Base-by-base conservation (phyloP, 176 grass and related monocot species). In the Saccharum spontaneum region DNA sequence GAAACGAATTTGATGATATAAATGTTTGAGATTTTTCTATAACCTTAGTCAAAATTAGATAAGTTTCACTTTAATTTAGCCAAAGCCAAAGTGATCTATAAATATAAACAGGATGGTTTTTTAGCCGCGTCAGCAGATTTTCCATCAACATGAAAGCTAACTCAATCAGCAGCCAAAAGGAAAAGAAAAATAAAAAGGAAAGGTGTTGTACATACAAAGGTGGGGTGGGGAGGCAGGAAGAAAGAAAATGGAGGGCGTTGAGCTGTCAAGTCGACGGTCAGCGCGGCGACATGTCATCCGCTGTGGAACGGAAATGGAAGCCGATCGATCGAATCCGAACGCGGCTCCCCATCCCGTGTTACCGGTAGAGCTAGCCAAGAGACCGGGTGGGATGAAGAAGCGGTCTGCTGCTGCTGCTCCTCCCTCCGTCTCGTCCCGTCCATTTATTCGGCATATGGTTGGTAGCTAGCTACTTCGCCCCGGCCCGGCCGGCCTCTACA, bases 241-340 rank as follows among this genome's bases (percentile, higher is more conserved):
- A 44, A 45, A 73, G 17, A 13, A 41, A 1, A 55, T 22, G 2
- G 52, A 22, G 18, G 11, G 46, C 4, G 10, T 7, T 66, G 67
- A 41, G 33, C 12, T 73, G 67, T 17, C 9, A 33, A 24, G 87
- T 89, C 87, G 85, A 75, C 82, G 87, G 76, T 89, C 69, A 89
- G 69, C 70, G 82, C 8, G 20, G 49, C 61, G 48, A 89, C 69
- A 80, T 89, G 82, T 89, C 82, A 84, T 23, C 38, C 18, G 18
- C 34, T 20, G 1, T 33, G 66, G 66, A 69, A 68, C 8, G 69
- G 55, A 71, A 30, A 45, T 14, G 12, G 44, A 46, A 41, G 40
- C 40, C 41, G 41, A 44, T 44, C 41, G 10, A 10, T 10, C 11
- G 10, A 28, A 28, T n/a, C 28, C 28, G 28, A 45, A 59, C 54